Conservation (phyloP, 2,329 filamentous ascomycete species). For the Cadophora sp. region DNA sequence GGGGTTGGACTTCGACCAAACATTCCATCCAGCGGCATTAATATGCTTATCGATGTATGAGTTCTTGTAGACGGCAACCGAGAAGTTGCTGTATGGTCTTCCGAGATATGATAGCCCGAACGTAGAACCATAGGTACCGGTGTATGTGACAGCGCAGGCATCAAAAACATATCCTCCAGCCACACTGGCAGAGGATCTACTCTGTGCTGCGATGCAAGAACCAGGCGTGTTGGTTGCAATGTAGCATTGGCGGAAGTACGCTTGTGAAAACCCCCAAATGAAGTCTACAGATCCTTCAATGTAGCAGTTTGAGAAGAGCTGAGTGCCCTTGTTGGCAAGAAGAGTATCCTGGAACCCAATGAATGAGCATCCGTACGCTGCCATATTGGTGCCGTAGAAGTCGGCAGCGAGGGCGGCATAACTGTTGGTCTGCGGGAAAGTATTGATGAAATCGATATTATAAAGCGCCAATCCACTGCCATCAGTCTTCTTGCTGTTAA, state of each 20-base stretch:
- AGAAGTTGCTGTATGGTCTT: slow-evolving; percentile 19
- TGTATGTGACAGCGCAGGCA: slow-evolving; percentile 20
- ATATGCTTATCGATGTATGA: slow-evolving; percentile 22
- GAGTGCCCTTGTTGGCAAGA: slow-evolving; percentile 54
- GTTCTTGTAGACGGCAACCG: slow-evolving; percentile 21
- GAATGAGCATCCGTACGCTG: slow-evolving; percentile 61
- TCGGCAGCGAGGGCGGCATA: slow-evolving; percentile 57
- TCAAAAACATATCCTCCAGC: slow-evolving; percentile 45
- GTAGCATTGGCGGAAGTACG: slow-evolving; percentile 55
- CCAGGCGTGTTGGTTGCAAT: slow-evolving; percentile 48
- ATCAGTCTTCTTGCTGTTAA: slow-evolving; percentile 53
- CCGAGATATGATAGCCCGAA: slow-evolving; percentile 20
- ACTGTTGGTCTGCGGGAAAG: slow-evolving; percentile 49
- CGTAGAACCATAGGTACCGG: slow-evolving; percentile 15
- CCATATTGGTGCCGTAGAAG: slow-evolving; percentile 54
- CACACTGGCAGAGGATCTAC: slow-evolving; percentile 47
- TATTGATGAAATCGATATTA: slow-evolving; percentile 61
- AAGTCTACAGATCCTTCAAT: slow-evolving; percentile 64
- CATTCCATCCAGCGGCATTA: slow-evolving; percentile 23
- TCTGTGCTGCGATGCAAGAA: slow-evolving; percentile 52
- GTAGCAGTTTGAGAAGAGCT: slow-evolving; percentile 60
- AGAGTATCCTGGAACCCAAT: slow-evolving; percentile 62
- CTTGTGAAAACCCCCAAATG: slow-evolving; percentile 57
- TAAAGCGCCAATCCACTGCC: slow-evolving; percentile 48
- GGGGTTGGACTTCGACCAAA: slow-evolving; percentile 19